Conservation (phyloP, 2,329 filamentous ascomycete genomes). For the Endocalyx cinctus region DNA sequence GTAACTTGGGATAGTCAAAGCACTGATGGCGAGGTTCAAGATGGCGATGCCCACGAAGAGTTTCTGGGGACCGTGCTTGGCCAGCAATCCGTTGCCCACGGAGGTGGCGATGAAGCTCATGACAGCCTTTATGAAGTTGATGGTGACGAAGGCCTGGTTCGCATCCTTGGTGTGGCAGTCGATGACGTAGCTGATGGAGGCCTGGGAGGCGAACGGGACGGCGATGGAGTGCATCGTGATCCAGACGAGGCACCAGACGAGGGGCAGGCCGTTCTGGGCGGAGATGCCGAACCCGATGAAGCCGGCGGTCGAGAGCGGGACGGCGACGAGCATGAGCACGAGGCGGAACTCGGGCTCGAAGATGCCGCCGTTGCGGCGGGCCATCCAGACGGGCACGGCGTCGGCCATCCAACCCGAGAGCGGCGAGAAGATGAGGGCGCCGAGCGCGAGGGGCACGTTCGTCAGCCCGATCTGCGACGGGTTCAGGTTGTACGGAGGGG, state of each 20-base stretch:
- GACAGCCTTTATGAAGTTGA: slow-evolving; percentile 20
- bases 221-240: slow-evolving; percentile 20
- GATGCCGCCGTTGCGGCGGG: slow-evolving; percentile 15
- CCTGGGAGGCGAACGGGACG: slow-evolving; percentile 19
- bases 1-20: slow-evolving; percentile 20
- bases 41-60: slow-evolving; percentile 17
- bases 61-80: slow-evolving; percentile 9
- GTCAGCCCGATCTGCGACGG: slow-evolving; percentile 18
- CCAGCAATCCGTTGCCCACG: slow-evolving; percentile 14
- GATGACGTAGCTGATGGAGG: slow-evolving; percentile 20
- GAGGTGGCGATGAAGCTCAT: slow-evolving; percentile 17
- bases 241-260: slow-evolving; percentile 18
- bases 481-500: slow-evolving; percentile 17
- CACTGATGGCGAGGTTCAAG: slow-evolving; percentile 16
- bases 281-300: slow-evolving; percentile 19
- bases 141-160: slow-evolving; percentile 20
- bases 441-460: slow-evolving; percentile 17
- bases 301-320: slow-evolving; percentile 15
- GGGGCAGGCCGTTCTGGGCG: slow-evolving; percentile 7
- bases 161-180: slow-evolving; percentile 20
- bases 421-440: slow-evolving; percentile 17
- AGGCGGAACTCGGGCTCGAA: slow-evolving; percentile 21
- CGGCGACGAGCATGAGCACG: slow-evolving; percentile 17
- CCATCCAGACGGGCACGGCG: slow-evolving; percentile 19
- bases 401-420: slow-evolving; percentile 20